Conservation (phyloP, 805 yeast genomes). For the Cyberlindnera bimundalis region DNA sequence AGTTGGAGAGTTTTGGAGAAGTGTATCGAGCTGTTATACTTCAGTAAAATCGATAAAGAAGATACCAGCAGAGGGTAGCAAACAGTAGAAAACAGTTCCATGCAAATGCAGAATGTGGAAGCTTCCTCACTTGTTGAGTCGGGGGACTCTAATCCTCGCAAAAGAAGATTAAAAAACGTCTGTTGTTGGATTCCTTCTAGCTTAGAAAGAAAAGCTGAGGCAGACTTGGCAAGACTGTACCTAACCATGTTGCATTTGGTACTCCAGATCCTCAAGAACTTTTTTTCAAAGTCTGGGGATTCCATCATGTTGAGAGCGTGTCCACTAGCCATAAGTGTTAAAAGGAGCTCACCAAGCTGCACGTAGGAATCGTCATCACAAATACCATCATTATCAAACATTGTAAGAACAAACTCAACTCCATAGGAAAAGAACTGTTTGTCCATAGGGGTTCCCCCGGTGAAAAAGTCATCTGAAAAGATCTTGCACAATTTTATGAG, state of each 20-base stretch:
- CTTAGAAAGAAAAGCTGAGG: neutral
- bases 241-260: conserved; percentile 16
- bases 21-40: conserved; percentile 15
- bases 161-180: conserved; percentile 26
- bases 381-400: conserved; percentile 3
- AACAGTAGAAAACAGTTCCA: conserved; percentile 8
- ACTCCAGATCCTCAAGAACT: conserved; percentile 5
- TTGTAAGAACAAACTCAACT: conserved; percentile 1
- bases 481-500: conserved; percentile 31
- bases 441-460: neutral
- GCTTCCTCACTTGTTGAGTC: conserved; percentile 28
- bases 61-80: conserved; percentile 25
- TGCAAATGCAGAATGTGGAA: conserved; percentile 24
- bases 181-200: conserved; percentile 1
- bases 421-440: conserved; percentile 2
- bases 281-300: conserved; percentile 3
- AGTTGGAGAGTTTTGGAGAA: conserved; percentile 21
- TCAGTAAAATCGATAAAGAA: conserved; percentile 7
- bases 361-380: conserved; percentile 4
- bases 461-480: conserved; percentile 31
- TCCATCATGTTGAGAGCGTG: conserved; percentile 1
- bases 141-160: conserved; percentile 22
- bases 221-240: neutral
- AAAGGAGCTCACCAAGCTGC: conserved; percentile 1
- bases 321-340: neutral